Conservation (phyloP, 169 alveolate species). For the Plasmodium adleri region DNA sequence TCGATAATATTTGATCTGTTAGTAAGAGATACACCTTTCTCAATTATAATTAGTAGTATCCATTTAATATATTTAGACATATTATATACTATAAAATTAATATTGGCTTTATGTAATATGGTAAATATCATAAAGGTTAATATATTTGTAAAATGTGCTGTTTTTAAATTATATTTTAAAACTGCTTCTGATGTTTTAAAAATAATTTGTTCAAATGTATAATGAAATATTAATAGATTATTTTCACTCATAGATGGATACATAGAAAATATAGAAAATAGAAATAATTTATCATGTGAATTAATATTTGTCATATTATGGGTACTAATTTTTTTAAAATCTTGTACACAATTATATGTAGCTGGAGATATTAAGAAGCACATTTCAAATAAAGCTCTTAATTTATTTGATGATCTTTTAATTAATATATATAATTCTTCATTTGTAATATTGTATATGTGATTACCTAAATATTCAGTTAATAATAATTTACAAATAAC, state of each 20-base stretch:
- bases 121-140: slow-evolving; percentile 80
- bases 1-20: slow-evolving; percentile 54
- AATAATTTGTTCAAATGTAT: slow-evolving; percentile 80
- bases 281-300: slow-evolving; percentile 78
- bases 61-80: slow-evolving; percentile 82
- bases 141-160: slow-evolving; percentile 77
- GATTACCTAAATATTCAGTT: slow-evolving; percentile 58
- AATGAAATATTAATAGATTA: slow-evolving; percentile 78
- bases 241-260: slow-evolving; percentile 82
- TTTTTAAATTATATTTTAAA: slow-evolving; percentile 74
- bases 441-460: slow-evolving; percentile 4
- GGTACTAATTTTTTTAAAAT: slow-evolving; percentile 78
- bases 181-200: slow-evolving; percentile 79
- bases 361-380: slow-evolving; percentile 80
- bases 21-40: slow-evolving; percentile 75
- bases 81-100: slow-evolving; percentile 66
- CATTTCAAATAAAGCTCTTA: slow-evolving; percentile 81
- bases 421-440: slow-evolving; percentile 47
- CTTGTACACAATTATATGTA: slow-evolving; percentile 48
- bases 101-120: slow-evolving; percentile 78
- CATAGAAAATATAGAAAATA: slow-evolving; percentile 77
- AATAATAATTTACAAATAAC: slow-evolving; percentile 76
- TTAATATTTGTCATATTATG: slow-evolving; percentile 63
- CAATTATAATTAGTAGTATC: slow-evolving; percentile 80
- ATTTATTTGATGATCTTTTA: slow-evolving; percentile 51